Percentiles rank a stretch among this genome's conserved stretches.
Evolutionary conservation across 495 filamentous ascomycete species (phyloP).

Genomic region (Annulohypoxylon maeteangense): DNA sequence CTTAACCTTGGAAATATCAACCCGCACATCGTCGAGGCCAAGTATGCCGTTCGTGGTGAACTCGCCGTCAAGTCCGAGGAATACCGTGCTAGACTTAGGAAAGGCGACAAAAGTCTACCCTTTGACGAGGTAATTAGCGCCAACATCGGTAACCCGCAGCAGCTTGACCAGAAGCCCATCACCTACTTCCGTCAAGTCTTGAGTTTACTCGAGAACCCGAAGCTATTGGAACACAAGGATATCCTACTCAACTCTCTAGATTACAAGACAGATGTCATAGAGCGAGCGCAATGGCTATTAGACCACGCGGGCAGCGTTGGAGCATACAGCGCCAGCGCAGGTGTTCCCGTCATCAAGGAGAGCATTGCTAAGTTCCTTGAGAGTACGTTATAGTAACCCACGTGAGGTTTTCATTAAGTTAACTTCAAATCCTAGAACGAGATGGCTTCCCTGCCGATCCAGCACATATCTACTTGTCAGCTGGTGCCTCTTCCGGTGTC

Average conservation of each 20-base stretch:
- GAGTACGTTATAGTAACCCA: slow-evolving; percentile 67
- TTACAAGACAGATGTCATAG: slow-evolving; percentile 89
- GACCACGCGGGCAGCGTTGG: slow-evolving; percentile 88
- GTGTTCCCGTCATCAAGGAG: slow-evolving; percentile 82
- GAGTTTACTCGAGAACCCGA: slow-evolving; percentile 91
- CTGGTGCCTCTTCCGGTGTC: slow-evolving; percentile 92
- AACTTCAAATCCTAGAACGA: slow-evolving; percentile 62
- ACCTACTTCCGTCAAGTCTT: slow-evolving; percentile 99
- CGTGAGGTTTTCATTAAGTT: slow-evolving; percentile 9
- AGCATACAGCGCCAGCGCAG: slow-evolving; percentile 95
- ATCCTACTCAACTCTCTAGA: slow-evolving; percentile 73
- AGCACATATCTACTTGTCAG: slow-evolving; percentile 83
- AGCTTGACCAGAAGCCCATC: slow-evolving; percentile 97
- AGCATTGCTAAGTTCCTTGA: slow-evolving; percentile 94
- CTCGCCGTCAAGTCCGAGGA: slow-evolving; percentile 89
- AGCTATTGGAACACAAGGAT: slow-evolving; percentile 80
- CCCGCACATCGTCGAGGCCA: slow-evolving; percentile 79
- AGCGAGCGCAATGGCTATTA: slow-evolving; percentile 81
- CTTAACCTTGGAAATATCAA: slow-evolving; percentile 92
- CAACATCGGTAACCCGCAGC: slow-evolving; percentile 99
- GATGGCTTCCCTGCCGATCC: slow-evolving; percentile 87
- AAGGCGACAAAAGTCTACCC: slow-evolving; percentile 71
- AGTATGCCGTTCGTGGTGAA: slow-evolving; percentile 97
- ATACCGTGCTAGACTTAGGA: slow-evolving; percentile 76
- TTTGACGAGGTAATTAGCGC: slow-evolving; percentile 92